Base-by-base conservation (phyloP, 257 asterid species). In the Solanum pimpinellifolium region DNA sequence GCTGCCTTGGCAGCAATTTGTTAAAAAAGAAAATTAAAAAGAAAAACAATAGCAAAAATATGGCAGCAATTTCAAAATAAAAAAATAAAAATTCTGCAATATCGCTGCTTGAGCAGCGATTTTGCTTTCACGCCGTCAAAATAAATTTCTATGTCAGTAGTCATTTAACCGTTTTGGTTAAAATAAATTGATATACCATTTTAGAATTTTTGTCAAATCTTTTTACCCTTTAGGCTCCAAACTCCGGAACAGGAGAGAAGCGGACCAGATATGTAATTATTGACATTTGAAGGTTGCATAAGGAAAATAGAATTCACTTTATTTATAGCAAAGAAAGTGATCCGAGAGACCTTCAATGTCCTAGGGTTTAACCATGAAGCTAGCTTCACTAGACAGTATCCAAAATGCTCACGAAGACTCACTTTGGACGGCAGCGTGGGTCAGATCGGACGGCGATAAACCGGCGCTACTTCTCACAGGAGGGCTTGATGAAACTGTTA, bases 401-500 rank as follows among this genome's bases (percentile, higher is more conserved):
- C 93, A 89, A 83, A 91, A 91, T 65, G 99, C 99, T 33, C 99
- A 97, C 92, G 98, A 95, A 56, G 99, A 97, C 83, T 94, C 98
- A 44, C 66, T 96, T 20, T 97, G 99, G 99, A 89, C 99, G 85
- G 97, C 98, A 74, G 91, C 99, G 21, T 95, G 99, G 99, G 94
- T 94, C 23, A 94, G 96, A 52, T 78, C 92, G n/a, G 95, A 93
- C 10, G 93, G 74, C 35, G 74, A 66, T 27, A 66, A 91, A 20
- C 89, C 92, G 85, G 92, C 96, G 47, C 91, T 91, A 85, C 98
- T 95, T 25, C 87, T 97, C 90, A 94, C 99, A 47, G 99, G 99
- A 1, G 95, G 98, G 27, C 96, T 97, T n/a, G 99, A 96, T 85
- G 99, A 96, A 92, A 95, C 98, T 12, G 98, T 96, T 72, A 92